Evolutionary conservation across 129 eudicot species (phyloP).

Genomic region (Centrapalus pauciflorus): DNA sequence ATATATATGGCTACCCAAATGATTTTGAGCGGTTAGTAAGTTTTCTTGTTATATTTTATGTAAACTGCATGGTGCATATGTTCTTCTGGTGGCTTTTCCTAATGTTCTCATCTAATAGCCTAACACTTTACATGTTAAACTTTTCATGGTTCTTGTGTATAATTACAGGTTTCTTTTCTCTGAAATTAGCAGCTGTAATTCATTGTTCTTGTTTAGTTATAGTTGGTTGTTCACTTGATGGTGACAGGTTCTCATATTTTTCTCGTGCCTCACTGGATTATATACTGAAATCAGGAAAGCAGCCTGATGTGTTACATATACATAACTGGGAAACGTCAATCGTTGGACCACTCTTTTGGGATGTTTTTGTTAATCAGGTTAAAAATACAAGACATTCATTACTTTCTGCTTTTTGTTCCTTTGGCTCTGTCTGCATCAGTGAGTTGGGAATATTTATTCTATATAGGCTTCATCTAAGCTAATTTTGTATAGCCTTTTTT

Average conservation of each 20-base stretch:
- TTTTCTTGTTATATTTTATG: background rate
- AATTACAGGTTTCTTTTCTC: no score
- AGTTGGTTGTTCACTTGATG: conserved; percentile 13
- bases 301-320: conserved; percentile 59
- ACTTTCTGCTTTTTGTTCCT: background rate
- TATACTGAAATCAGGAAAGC: conserved; percentile 62
- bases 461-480: no score
- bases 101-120: no score
- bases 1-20: conserved; percentile 51
- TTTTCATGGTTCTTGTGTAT: no score
- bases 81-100: no score
- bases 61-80: background rate
- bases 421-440: no score
- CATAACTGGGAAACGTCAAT: conserved; percentile 77
- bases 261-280: conserved; percentile 75
- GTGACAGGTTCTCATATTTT: conserved; percentile 62
- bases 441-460: background rate
- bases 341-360: conserved; percentile 72
- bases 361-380: conserved; percentile 70
- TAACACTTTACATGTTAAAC: no score
- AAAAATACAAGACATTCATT: background rate
- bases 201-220: background rate
- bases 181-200: no score
- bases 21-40: conserved; percentile 66
- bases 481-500: background rate